Base-by-base conservation (phyloP, 495 filamentous ascomycete species). In the Astrothelium subdiscretum region DNA sequence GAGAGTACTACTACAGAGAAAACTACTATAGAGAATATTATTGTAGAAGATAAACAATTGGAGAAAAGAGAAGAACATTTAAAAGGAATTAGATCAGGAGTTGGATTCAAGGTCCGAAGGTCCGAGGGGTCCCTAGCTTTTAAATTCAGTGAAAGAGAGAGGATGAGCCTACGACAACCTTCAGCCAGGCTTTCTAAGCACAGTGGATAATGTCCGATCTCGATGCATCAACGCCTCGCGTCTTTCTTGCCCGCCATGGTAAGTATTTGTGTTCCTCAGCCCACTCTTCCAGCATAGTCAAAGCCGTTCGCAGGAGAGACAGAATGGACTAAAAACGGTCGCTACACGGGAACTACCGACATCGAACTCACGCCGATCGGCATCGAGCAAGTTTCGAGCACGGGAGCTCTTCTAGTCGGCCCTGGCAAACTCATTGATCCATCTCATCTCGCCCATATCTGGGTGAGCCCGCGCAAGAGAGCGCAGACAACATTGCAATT, bases 211-310 rank as follows among this genome's bases (percentile, higher is more conserved):
- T 72, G 70, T 65, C 70, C 35, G 68, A 71, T 63, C 68, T 67
- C 57, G 71, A 72, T 61, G 68, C 70, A 6, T n/a, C 18, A 10
- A 73, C 71, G 6, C 71, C 71, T 22, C 68, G 71, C n/a, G 71
- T 74, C n/a, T 71, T 74, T 62, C 57, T 72, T 35, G 57, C 62
- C 44, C 68, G 71, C 10, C 71, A 74, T 62, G 71, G 68, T 68
- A 44, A 54, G 24, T 54, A 29, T 20, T n/a, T 10, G 18, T 10
- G 20, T n/a, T 29, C 6, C 42, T 22, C 22, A 31, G 11, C 2
- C n/a, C 6, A 63, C 32, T 3, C 22, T n/a, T 22, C 8, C 31
- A 31, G 6, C 18, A 24, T 13, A 31, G 24, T 32, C 29, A n/a
- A 59, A 59, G 32, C 2, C 12, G 1, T 35, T 32, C 15, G 15